These are phyloP conservation scores for Ganoderma boninense DNA, from an alignment of 1,284 basidiomycete genomes.

Conservation along the genomic window DNA sequence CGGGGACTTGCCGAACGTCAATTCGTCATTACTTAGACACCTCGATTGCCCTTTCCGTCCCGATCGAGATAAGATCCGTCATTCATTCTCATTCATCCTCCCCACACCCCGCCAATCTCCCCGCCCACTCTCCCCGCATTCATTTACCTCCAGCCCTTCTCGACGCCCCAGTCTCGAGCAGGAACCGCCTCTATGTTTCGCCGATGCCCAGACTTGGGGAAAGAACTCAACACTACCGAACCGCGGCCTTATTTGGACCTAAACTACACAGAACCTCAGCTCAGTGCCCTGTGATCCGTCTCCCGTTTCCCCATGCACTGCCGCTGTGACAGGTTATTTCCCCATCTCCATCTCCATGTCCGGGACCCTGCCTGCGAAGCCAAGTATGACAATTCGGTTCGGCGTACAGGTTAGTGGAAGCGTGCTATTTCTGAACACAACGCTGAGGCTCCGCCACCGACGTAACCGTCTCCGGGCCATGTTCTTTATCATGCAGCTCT, in stretches of 20 bases:
- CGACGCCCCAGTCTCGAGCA: not conserved
- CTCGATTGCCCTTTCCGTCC: constrained; percentile 15
- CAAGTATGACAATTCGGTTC: constrained; percentile 1
- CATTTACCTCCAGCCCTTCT: not conserved
- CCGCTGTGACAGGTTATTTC: constrained; percentile 10
- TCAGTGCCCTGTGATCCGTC: constrained; percentile 18
- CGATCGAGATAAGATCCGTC: constrained; percentile 29
- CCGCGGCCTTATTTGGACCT: not conserved
- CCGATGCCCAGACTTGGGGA: not conserved
- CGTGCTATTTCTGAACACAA: constrained; percentile 9
- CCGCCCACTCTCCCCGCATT: not conserved
- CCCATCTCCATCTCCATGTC: constrained; percentile 12
- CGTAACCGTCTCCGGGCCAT: not conserved
- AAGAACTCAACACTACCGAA: not conserved
- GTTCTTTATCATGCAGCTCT: not conserved
- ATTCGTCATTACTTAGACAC: constrained; percentile 23
- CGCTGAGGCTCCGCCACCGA: not conserved
- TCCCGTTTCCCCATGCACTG: not conserved
- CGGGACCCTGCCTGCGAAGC: constrained; percentile 6
- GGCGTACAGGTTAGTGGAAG: not conserved
- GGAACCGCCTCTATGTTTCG: not conserved
- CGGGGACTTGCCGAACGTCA: not conserved
- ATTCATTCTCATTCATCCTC: not conserved
- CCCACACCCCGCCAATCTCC: constrained; percentile 6
- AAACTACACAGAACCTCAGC: not conserved